These are phyloP conservation scores for Capsella rubella DNA, from an alignment of 441 rosid genomes.

Conservation along the genomic window DNA sequence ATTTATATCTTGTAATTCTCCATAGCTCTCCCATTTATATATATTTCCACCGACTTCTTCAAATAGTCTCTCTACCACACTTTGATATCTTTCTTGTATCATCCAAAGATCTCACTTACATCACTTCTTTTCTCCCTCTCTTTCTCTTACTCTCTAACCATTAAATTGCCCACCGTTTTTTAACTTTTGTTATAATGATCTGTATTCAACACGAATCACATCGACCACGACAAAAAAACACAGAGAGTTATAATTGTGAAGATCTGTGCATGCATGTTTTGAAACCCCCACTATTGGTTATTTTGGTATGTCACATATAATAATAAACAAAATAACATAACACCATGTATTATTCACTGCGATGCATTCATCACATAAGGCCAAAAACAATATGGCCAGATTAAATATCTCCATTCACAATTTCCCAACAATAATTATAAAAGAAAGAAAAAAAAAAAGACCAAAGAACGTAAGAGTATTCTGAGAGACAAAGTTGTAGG, in stretches of 20 bases:
- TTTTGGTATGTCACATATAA: constrained; percentile 21
- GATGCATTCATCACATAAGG: constrained; percentile 19
- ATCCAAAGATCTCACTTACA: constrained; percentile 45
- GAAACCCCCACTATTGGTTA: constrained; percentile 30
- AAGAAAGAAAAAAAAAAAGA: neutral
- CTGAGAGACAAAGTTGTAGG: constrained; percentile 31
- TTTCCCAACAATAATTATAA: constrained; percentile 8
- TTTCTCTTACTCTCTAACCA: neutral
- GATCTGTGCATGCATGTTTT: constrained; percentile 29
- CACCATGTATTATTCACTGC: constrained; percentile 13
- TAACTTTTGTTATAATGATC: constrained; percentile 9
- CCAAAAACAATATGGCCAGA: constrained; percentile 30
- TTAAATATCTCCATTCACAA: constrained; percentile 6
- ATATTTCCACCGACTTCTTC: constrained; percentile 45
- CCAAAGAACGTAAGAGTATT: neutral
- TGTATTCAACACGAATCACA: constrained; percentile 27
- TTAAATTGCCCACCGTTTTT: constrained; percentile 34
- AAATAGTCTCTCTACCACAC: constrained; percentile 42
- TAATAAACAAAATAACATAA: neutral
- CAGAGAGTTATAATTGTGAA: constrained; percentile 17
- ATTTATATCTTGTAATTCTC: neutral
- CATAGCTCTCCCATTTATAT: neutral
- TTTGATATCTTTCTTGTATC: constrained; percentile 38
- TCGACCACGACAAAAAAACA: constrained; percentile 35
- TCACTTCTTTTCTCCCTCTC: constrained; percentile 15